Base-by-base conservation (phyloP, 176 grass and related monocot genomes). In the Lolium multiflorum region DNA sequence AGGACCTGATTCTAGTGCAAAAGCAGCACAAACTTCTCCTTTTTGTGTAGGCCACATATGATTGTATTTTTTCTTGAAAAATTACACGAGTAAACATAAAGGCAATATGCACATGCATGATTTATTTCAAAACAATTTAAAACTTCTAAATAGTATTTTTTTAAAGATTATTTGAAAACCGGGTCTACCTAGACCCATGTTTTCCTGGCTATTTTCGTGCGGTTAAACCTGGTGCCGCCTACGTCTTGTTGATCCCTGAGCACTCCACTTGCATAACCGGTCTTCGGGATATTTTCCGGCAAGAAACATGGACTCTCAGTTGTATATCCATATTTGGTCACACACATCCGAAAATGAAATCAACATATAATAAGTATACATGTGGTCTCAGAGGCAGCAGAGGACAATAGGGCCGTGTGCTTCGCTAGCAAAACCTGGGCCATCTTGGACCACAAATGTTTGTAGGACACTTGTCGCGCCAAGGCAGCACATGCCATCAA, bases 401-500 rank as follows among this genome's bases (percentile, higher is more conserved):
- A 76, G 71, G 52, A 59, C n/a, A 50, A 22, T 46, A 65, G 31
- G 80, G 11, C 60, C 37, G 48, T 82, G 71, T 77, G 71, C 59
- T 76, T 76, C 71, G 71, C 37, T 88, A 68, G 79, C 71, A 82
- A 77, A 55, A 79, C 52, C 86, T 88, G 58, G 46, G 55, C 51
- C 21, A 35, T 82, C 71, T 67, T 88, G 86, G 79, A 82, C 86
- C 79, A 77, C 86, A 44, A 21, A 57, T 77, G 5, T 77, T 1
- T 31, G 3, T 3, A 75, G 47, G 72, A 75, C 72, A 75, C 24
- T 75, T 75, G 72, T 75, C 24, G 72, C 7, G 0, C 14, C 72
- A 75, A 16, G 72, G 14, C 1, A 52, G 24, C 72, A 75, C 22
- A 75, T 52, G 46, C 46, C 2, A 75, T 28, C 47, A 28, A 31